Evolutionary conservation across 768 basidiomycete species (phyloP).

Genomic region (Suillus tomentosus): DNA sequence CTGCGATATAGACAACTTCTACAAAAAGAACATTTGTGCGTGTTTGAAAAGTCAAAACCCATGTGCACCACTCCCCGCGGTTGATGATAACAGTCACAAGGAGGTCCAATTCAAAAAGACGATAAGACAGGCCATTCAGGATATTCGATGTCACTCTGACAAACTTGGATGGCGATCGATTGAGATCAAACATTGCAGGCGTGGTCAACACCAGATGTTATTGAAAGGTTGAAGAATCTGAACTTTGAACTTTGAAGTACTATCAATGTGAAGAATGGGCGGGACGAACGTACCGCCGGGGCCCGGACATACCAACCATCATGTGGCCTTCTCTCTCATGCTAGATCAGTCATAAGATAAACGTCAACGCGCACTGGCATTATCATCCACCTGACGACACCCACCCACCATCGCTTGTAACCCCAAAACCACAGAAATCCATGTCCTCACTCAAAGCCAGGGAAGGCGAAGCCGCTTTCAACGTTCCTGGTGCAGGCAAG

Average conservation of each 20-base stretch:
- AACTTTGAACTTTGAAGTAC: background rate
- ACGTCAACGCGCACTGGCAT: too few relatives aligned
- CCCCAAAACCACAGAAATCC: background rate
- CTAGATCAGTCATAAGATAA: background rate
- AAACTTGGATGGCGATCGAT: background rate
- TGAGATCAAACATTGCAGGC: background rate
- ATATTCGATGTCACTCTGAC: background rate
- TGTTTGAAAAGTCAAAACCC: too few relatives aligned
- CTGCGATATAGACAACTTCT: too few relatives aligned
- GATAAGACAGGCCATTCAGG: background rate
- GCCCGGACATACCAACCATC: background rate
- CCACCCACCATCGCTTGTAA: background rate
- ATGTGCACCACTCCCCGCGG: background rate
- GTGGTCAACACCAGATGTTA: background rate
- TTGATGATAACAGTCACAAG: background rate
- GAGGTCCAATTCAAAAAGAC: background rate
- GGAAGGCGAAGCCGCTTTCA: conserved; percentile 34
- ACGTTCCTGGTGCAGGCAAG: conserved; percentile 30
- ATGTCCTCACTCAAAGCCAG: conserved; percentile 34
- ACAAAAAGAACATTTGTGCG: too few relatives aligned
- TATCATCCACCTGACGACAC: background rate
- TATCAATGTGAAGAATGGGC: background rate
- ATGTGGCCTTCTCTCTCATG: background rate
- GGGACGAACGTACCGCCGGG: too few relatives aligned
- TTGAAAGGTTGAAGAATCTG: background rate